Evolutionary conservation across 169 alveolate species (phyloP).

Genomic region (Theileria orientalis): DNA sequence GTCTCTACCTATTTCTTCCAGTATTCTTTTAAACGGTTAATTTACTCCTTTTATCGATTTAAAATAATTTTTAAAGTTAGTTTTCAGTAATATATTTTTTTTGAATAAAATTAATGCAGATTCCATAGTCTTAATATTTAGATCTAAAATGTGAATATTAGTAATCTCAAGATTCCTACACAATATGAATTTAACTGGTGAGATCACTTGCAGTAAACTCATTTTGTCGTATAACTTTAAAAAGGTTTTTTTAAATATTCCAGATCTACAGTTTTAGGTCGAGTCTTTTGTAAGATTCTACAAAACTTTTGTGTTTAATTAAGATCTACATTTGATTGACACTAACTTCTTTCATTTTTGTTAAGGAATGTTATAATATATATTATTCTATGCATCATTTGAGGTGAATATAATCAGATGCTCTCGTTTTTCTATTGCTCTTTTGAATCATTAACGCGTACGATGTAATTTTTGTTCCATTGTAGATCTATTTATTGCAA

Average conservation of each 20-base stretch:
- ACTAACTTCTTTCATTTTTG: not conserved
- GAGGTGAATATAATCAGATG: not conserved
- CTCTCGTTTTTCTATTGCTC: too few species aligned
- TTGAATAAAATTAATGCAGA: not conserved
- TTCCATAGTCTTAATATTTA: conserved; percentile 15
- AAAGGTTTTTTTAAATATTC: not conserved
- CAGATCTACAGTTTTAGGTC: not conserved
- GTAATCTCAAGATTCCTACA: conserved; percentile 2
- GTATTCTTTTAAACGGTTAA: not conserved
- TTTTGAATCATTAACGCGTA: not conserved
- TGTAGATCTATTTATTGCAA: not conserved
- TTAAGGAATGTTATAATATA: not conserved
- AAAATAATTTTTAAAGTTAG: not conserved
- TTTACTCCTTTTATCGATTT: not conserved
- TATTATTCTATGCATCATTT: not conserved
- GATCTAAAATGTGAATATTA: conserved; percentile 12
- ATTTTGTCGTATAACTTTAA: too few species aligned
- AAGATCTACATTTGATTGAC: not conserved
- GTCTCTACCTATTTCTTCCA: conserved; percentile 7
- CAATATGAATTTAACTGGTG: conserved; percentile 3
- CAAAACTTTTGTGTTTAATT: not conserved
- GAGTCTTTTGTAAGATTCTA: not conserved
- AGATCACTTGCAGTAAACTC: not conserved
- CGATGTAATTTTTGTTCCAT: not conserved
- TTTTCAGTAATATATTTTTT: not conserved